Base-by-base conservation (phyloP, 75 land plant species). In the Pseudotsuga menziesii region DNA sequence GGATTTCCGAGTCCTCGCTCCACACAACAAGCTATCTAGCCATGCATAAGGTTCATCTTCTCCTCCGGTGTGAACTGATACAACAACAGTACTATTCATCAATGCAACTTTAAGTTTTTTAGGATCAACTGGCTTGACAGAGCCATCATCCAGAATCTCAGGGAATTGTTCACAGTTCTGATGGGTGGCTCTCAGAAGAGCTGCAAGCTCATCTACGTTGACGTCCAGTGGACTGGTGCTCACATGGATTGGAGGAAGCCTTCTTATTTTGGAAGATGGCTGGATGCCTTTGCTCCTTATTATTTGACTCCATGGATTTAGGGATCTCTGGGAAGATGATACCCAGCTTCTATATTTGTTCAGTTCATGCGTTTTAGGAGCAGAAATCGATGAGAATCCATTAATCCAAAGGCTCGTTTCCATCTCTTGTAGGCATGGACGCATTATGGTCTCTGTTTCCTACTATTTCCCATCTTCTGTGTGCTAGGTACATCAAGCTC, bases 101-200 rank as follows among this genome's bases (percentile, higher is more conserved):
- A 94, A 44, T 29, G 98, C 93, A 32, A 84, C 57, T 54, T 80
- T 72, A 58, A 94, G 89, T 84, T 89, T 92, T 56, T 36, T 64
- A 22, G 81, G 76, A 74, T 88, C 84, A 57, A 83, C 84, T 5
- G 86, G 82, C 41, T 83, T 26, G 27, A 79, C 78, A 48, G 85
- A 82, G 5, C 80, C 80, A 70, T 78, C 81, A 41, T 75, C 35
- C 32, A 67, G 36, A 14, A 80, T 22, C 22, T n/a, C 71, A 1
- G 98, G 95, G 75, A 94, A 94, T 8, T 85, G 83, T 78, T 87
- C 79, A 83, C 88, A 80, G 75, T 94, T 89, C 82, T 82, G 83
- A 74, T 82, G 66, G 66, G 86, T 82, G 63, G 75, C 78, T 74
- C 78, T 56, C 81, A 85, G 76, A 69, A 94, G 86, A 59, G 78